phyloP scores from a whole-genome alignment of 2,329 filamentous ascomycete species.

The Xylaria sp. region DNA sequence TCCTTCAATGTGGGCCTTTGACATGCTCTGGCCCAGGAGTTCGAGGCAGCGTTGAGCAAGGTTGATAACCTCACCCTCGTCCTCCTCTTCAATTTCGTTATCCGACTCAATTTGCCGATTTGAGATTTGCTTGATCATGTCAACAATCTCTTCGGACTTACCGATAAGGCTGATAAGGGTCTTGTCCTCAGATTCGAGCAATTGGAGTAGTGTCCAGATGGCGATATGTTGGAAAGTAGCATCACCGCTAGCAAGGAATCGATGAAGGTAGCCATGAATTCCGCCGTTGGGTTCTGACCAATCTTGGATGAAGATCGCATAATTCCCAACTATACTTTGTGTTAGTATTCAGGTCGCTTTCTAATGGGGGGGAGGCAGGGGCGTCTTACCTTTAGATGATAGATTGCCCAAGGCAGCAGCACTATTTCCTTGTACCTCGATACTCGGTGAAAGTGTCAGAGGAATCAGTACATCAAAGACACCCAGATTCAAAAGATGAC shows the following conservation, averaged over 20 bases:
- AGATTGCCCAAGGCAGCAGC: slow-evolving; percentile 94
- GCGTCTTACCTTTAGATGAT: slow-evolving; percentile 84
- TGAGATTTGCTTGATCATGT: slow-evolving; percentile 89
- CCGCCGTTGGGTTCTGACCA: slow-evolving; percentile 93
- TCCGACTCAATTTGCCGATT: slow-evolving; percentile 88
- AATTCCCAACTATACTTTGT: slow-evolving; percentile 77
- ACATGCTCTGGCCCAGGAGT: slow-evolving; percentile 75
- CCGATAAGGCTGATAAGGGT: slow-evolving; percentile 86
- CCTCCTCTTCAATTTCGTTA: slow-evolving; percentile 84
- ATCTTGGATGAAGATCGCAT: slow-evolving; percentile 92
- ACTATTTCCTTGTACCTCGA: slow-evolving; percentile 98
- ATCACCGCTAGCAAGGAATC: slow-evolving; percentile 92
- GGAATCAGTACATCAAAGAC: slow-evolving; percentile 97
- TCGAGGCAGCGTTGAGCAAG: slow-evolving; percentile 90
- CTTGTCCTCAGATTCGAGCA: slow-evolving; percentile 93
- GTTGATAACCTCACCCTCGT: slow-evolving; percentile 90
- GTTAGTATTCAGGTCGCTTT: slow-evolving; percentile 15
- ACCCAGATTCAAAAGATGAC: slow-evolving; percentile 85
- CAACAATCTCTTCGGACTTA: slow-evolving; percentile 87
- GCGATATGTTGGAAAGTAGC: slow-evolving; percentile 99
- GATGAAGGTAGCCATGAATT: slow-evolving; percentile 91
- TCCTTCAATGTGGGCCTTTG: slow-evolving; percentile 83
- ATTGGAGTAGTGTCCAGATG: slow-evolving; percentile 94
- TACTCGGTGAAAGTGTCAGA: slow-evolving; percentile 91
- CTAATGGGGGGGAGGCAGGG: background rate